phyloP scores from a whole-genome alignment of 2,329 filamentous ascomycete genomes.

The Calonectria henricotiae region DNA sequence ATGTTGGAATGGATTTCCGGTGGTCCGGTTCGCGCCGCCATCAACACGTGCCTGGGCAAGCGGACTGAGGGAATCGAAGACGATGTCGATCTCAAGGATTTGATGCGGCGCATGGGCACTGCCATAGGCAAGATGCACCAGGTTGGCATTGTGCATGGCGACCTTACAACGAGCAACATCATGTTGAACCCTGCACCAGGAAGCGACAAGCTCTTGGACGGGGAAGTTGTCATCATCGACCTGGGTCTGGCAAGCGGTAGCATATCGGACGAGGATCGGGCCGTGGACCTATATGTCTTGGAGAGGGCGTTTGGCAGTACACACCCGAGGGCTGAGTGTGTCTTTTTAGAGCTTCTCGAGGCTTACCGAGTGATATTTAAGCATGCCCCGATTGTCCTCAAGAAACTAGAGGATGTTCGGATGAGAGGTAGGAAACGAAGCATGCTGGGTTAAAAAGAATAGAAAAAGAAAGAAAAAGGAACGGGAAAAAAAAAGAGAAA shows the following conservation, averaged over 20 bases:
- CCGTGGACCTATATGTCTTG: conserved; percentile 95
- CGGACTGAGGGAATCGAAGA: conserved; percentile 59
- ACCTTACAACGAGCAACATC: conserved; percentile 97
- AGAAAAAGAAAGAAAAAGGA: conserved; percentile 22
- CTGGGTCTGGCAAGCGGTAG: conserved; percentile 91
- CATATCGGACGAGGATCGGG: conserved; percentile 89
- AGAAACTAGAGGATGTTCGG: conserved; percentile 90
- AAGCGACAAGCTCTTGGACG: conserved; percentile 64
- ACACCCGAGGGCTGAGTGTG: conserved; percentile 85
- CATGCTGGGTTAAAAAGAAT: conserved; percentile 82
- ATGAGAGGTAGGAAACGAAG: conserved; percentile 96
- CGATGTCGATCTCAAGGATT: conserved; percentile 69
- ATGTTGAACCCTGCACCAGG: conserved; percentile 75
- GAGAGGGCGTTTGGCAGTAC: conserved; percentile 96
- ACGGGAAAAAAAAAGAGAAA: neutral
- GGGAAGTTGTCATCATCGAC: conserved; percentile 92
- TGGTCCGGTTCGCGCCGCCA: conserved; percentile 76
- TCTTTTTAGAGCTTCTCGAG: conserved; percentile 82
- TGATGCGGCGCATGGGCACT: conserved; percentile 81
- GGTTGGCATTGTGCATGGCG: conserved; percentile 92
- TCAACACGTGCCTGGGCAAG: conserved; percentile 79
- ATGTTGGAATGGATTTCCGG: conserved; percentile 91
- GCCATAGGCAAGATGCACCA: conserved; percentile 85
- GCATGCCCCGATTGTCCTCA: conserved; percentile 82
- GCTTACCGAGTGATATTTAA: conserved; percentile 84